Base-by-base conservation (phyloP, 768 basidiomycete genomes). In the Chalciporus chontae region DNA sequence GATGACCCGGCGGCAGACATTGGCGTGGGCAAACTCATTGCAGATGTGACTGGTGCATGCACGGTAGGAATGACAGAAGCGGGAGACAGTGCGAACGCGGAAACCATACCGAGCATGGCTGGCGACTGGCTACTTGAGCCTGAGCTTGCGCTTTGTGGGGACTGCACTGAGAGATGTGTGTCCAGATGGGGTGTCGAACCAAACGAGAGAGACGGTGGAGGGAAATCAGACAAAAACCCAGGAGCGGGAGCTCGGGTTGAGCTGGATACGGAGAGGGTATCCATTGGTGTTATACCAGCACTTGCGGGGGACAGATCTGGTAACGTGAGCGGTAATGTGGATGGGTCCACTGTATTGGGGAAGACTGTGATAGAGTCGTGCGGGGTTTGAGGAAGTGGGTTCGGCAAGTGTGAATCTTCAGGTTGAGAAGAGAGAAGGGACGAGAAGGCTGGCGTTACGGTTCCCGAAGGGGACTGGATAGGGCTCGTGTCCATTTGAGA, bases 211-310 rank as follows among this genome's bases (percentile, higher is more conserved):
- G 68, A 66, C 36, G 53, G 70, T 13, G 50, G 57, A 43, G 59
- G 68, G 53, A 77, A 71, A 61, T 78, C 75, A 17, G 76, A 54
- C 42, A 78, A 58, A 54, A 76, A 75, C 40, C 62, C 59, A 15
- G 73, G 66, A 5, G 71, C 56, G 15, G 71, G 59, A 38, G 60
- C 48, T 23, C 60, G 58, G 13, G 50, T 43, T 37, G 58, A 47
- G 15, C 18, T 54, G 11, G 48, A 29, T 8, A 45, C 31, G 39
- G 34, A 52, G 15, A 52, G 54, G 21, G 47, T 52, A 31, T 74
- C 72, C 65, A 75, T 68, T 27, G 69, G 40, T 29, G 64, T 60
- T 58, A 78, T 67, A 50, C 71, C 74, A 32, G 59, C 44, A 34
- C 71, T 48, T 45, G 69, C 54, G 19, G 70, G 44, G 39, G 56